Evolutionary conservation across 176 grass and related monocot species (phyloP), one percentile per base, ranked within the genome.

Genomic region (Phragmites australis): DNA sequence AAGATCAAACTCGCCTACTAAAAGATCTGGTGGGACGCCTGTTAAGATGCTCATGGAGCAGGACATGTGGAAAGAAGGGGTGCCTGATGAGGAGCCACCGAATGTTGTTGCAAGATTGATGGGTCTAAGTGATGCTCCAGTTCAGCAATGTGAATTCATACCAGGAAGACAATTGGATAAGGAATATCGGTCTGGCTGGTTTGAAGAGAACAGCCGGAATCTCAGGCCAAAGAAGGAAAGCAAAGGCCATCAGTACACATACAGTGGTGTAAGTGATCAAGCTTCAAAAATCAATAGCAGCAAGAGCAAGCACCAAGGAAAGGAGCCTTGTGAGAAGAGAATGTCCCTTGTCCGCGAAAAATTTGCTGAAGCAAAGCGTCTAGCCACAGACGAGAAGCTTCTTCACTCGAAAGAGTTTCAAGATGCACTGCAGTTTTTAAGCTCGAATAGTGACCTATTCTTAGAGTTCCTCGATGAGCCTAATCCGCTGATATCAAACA

Each of bases 381-480:
- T 99, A 62, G 96, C 93, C 0, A 89, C 88, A 1, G 91, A 93
- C 27, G 96, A 93, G 65, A 99, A 99, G 40, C 87, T 99, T 79
- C 85, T 89, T 76, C 90, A 93, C n/a, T 91, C 96, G 3, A 93
- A 91, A 77, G 92, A 99, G 55, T 93, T 99, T 79, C 96, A 93
- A 66, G 92, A 99, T 79, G 86, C 96, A 22, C 43, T 99, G 34
- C 92, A 99, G 80, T 90, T 95, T 88, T 41, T 99, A 62, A 99
- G 93, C 85, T 95, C 92, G 45, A 99, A 99, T 72, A 95, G 81
- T 83, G 96, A 99, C 45, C 50, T 99, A 32, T 99, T 99, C 65
- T 73, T 99, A 39, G 93, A 95, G 84, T 95, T 99, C 75, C 86
- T 99, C 0, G 96, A 95, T 65, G 93, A 99, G 58, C 90, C 90